Conservation (phyloP, 371 early-diverging fungal species). For the Blakeslea trispora region DNA sequence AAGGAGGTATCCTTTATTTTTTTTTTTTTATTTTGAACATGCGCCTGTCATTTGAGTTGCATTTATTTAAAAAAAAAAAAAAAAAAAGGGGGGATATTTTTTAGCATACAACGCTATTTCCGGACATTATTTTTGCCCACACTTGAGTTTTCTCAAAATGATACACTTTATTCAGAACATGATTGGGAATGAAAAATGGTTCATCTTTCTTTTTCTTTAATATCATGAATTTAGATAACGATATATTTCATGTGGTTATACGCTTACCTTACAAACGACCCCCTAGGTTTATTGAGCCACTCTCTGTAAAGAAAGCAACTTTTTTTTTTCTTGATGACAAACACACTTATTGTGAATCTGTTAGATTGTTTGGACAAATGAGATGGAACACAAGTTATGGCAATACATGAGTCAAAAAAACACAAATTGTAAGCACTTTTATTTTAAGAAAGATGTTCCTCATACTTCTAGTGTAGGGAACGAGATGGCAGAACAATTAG, state of each 20-base stretch:
- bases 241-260: conserved; percentile 60
- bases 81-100: no score
- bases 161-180: no score
- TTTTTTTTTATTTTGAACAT: no score
- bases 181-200: background rate
- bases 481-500: conserved; percentile 55
- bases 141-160: no score
- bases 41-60: no score
- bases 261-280: conserved; percentile 59
- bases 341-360: no score
- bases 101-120: no score
- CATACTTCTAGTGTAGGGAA: conserved; percentile 46
- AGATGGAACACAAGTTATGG: conserved; percentile 66
- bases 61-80: no score
- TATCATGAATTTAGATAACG: conserved; percentile 16
- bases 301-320: conserved; percentile 50
- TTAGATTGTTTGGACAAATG: conserved; percentile 67
- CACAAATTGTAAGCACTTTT: conserved; percentile 52
- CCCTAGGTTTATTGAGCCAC: conserved; percentile 56
- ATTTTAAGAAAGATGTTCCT: no score
- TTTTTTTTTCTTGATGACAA: no score
- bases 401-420: conserved; percentile 61
- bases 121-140: no score
- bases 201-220: conserved; percentile 3
- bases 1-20: no score